Evolutionary conservation across 345 rosid species (phyloP).

Genomic region (Gynandropsis gynandra): DNA sequence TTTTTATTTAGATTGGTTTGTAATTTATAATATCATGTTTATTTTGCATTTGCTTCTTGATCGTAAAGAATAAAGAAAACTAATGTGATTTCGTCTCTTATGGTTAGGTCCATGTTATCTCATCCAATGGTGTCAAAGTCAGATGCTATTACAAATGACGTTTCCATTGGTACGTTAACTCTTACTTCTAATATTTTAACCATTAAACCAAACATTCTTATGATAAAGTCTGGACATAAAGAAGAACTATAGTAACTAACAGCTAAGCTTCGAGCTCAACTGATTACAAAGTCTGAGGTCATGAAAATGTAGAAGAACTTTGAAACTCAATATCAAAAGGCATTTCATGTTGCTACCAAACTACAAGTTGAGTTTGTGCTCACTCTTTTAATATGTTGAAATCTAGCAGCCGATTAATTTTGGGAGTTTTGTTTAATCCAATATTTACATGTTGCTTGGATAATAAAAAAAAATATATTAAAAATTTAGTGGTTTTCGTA

Average conservation of each 20-base stretch:
- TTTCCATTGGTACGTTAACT: no score
- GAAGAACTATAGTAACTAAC: slow-evolving; percentile 66
- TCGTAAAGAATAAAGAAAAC: no score
- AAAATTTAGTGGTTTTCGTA: no score
- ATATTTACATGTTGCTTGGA: background rate
- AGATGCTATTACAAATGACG: no score
- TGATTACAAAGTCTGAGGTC: slow-evolving; percentile 59
- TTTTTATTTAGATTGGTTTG: no score
- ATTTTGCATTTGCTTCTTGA: no score
- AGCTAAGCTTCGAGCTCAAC: slow-evolving; percentile 70
- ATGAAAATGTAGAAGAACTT: slow-evolving; percentile 49
- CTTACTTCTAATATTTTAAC: no score
- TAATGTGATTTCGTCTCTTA: no score
- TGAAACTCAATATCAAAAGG: slow-evolving; percentile 53
- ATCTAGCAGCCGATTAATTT: background rate
- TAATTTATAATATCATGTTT: no score
- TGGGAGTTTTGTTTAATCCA: slow-evolving; percentile 7
- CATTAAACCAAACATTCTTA: no score
- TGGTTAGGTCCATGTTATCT: no score
- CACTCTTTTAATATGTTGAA: background rate
- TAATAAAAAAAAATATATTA: slow-evolving; percentile 11
- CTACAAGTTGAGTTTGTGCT: slow-evolving; percentile 45
- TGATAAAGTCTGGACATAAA: slow-evolving; percentile 58
- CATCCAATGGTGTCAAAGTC: no score
- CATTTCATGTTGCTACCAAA: slow-evolving; percentile 51